Evolutionary conservation across 2,329 filamentous ascomycete genomes (phyloP), one percentile per base, ranked within the genome.

Genomic region (Daldinia eschscholtzii): DNA sequence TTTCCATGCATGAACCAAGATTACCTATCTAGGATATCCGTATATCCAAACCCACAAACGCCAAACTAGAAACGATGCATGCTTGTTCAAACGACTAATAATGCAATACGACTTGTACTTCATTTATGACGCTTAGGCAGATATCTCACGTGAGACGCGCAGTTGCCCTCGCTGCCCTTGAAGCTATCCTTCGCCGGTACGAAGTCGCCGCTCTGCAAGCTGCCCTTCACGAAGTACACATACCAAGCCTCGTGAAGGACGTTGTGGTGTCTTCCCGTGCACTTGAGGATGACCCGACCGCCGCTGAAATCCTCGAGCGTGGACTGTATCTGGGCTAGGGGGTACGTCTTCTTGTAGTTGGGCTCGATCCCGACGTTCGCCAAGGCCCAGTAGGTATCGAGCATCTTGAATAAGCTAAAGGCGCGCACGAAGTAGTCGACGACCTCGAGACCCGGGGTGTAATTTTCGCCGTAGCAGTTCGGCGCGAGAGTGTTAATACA

Each of bases 401-500:
- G 77, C 69, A 74, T 79, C 48, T 76, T 75, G 79, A 83, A 83
- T 15, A 84, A 79, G 9, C 75, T 76, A 44, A 81, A 79, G 9
- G 81, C 82, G n/a, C 81, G 79, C 18, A 75, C 71, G 68, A 83
- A 83, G 77, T 83, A 84, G 76, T 84, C 82, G 26, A 83, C 80
- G 4, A 83, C 82, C 69, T 83, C 82, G 44, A 81, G 28, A n/a
- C 82, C 82, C 0, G 80, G 71, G 6, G 57, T 69, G 76, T 83
- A 81, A 74, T 87, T 86, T 63, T 85, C 80, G 41, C 82, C 81
- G 80, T 92, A 93, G 83, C 91, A 93, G 20, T 80, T 75, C 0
- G 89, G 86, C 2, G 89, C 81, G 52, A 93, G 85, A 0, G 91
- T 93, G 76, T 87, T 89, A 75, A 93, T 88, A 80, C 91, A 93